Base-by-base conservation (phyloP, 2,329 filamentous ascomycete species). In the Trichophyton benhamiae region DNA sequence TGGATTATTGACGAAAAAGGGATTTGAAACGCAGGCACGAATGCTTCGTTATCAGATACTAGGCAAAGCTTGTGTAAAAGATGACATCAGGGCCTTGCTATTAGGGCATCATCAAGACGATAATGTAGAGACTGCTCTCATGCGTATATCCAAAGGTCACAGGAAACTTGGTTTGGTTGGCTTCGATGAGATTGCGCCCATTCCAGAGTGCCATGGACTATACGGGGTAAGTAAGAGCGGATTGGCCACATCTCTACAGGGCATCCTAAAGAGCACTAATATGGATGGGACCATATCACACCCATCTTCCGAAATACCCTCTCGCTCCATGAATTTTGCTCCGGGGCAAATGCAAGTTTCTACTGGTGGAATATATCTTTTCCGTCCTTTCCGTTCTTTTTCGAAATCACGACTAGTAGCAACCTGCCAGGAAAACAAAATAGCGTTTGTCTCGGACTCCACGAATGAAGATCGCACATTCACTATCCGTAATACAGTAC, bases 81-180 rank as follows among this genome's bases (percentile, higher is more conserved):
- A 76, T 4, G 70, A 75, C 0, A 82, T 88, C 3, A 74, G 73
- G 3, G 82, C 83, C 20, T 72, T 97, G 1, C 80, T 96, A 44
- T 77, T 95, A 30, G 94, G 87, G 3, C 94, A 99, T 70, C 94
- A 99, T 71, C 79, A 82, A 64, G 91, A 96, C 68, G 94, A 99
- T 68, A 89, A 94, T 69, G 87, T 91, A 61, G 94, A 99, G 75
- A 96, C 91, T 0, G 80, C 95, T 3, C 75, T 97, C 57, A 88
- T 91, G 85, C 83, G 94, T 48, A 73, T 97, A 41, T 74, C 86
- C 7, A 78, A 79, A 2, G 85, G 86, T 0, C 87, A 89, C 67
- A 77, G 82, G 1, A 82, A 83, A n/a, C 77, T 81, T n/a, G 91
- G 89, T 0, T 76, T 96, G 33, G 77, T 80, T 15, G 90, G 88